These are phyloP conservation scores for Boletus insuetus DNA, from an alignment of 768 basidiomycete species.

Conservation along the genomic window DNA sequence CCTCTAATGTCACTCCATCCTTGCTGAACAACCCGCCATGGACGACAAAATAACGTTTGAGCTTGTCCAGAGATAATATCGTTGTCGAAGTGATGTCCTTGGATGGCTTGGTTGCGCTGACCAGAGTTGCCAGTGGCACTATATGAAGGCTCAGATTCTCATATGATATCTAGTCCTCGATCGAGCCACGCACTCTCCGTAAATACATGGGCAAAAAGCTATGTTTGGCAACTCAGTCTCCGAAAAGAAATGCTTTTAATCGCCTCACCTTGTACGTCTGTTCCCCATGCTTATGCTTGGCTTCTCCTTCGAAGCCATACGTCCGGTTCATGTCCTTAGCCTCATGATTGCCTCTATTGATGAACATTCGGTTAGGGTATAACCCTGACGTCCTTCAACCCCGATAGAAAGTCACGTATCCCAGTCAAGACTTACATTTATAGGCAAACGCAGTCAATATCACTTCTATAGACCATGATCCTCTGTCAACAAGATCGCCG, in stretches of 20 bases:
- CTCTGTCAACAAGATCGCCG: conserved; percentile 95
- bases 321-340: conserved; percentile 95
- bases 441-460: conserved; percentile 91
- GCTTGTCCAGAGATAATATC: conserved; percentile 80
- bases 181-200: conserved; percentile 61
- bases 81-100: conserved; percentile 38
- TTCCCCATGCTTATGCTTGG: conserved; percentile 94
- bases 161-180: not conserved
- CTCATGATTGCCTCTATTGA: conserved; percentile 97
- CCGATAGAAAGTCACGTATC: not conserved
- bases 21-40: conserved; percentile 97
- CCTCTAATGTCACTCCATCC: conserved; percentile 92
- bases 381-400: conserved; percentile 59
- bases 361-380: conserved; percentile 83
- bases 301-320: conserved; percentile 95
- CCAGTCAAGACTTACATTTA: conserved; percentile 63
- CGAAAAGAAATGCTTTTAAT: not conserved
- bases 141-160: conserved; percentile 8
- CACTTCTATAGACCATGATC: conserved; percentile 94
- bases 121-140: conserved; percentile 90
- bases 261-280: conserved; percentile 79
- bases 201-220: conserved; percentile 94
- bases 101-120: conserved; percentile 67
- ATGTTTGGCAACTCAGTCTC: conserved; percentile 4
- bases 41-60: conserved; percentile 89